Conservation (phyloP, 139 green algal species). For the Chlamydomonas schloesseri region DNA sequence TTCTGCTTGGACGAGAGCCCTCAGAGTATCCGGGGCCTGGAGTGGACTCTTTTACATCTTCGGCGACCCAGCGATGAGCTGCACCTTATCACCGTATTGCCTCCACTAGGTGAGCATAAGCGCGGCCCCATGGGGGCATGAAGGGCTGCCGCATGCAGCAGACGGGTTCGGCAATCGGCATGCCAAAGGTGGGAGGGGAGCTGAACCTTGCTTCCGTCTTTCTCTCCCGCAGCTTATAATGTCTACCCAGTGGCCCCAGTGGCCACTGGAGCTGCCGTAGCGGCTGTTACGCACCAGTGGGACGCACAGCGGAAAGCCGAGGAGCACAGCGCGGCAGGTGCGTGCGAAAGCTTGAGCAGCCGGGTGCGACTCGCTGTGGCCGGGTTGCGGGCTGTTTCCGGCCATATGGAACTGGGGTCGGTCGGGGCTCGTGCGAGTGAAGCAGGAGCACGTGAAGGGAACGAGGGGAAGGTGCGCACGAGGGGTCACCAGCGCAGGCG, state of each 20-base stretch:
- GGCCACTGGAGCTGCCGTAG: constrained; percentile 51
- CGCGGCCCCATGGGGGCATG: too few species aligned
- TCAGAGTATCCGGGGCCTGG: constrained; percentile 1
- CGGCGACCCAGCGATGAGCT: constrained; percentile 31
- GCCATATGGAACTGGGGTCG: too few species aligned
- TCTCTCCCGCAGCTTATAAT: neutral
- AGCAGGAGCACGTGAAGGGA: too few species aligned
- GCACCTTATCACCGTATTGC: constrained; percentile 27
- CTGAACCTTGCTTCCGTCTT: too few species aligned
- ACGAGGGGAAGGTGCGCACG: too few species aligned
- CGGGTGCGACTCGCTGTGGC: neutral
- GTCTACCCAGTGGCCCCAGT: constrained; percentile 35
- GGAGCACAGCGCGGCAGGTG: constrained; percentile 32
- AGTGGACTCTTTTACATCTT: constrained; percentile 17
- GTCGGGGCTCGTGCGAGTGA: too few species aligned
- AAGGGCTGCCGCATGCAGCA: too few species aligned
- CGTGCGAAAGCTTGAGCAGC: neutral
- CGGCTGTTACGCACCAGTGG: constrained; percentile 52
- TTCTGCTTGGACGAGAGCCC: constrained; percentile 31
- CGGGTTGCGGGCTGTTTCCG: neutral
- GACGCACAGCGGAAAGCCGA: constrained; percentile 15
- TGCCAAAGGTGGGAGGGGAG: too few species aligned
- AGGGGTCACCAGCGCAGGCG: too few species aligned
- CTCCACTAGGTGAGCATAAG: neutral
- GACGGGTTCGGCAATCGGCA: too few species aligned